Conservation (phyloP, 768 basidiomycete species). For the Mycena galopus region DNA sequence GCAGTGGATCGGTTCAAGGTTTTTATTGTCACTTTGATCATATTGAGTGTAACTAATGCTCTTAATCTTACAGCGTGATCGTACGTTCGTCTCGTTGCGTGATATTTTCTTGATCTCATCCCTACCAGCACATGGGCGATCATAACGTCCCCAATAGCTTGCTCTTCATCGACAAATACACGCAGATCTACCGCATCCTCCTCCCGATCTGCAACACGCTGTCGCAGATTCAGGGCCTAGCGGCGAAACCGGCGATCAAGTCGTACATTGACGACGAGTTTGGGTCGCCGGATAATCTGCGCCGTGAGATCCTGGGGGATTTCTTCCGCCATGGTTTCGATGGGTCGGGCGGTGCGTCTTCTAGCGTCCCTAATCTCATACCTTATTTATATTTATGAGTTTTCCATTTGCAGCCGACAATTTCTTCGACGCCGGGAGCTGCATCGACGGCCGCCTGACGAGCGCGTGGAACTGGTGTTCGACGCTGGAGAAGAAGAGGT, state of each 20-base stretch:
- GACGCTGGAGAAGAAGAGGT: constrained; percentile 87
- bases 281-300: constrained; percentile 78
- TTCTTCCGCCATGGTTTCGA: constrained; percentile 93
- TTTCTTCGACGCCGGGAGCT: constrained; percentile 89
- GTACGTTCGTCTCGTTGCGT: constrained; percentile 62
- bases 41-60: constrained; percentile 5
- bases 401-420: constrained; percentile 71
- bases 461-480: constrained; percentile 96
- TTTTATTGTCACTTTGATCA: background rate
- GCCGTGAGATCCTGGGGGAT: constrained; percentile 80
- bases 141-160: constrained; percentile 88
- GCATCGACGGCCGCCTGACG: constrained; percentile 87
- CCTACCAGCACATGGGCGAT: constrained; percentile 81
- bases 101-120: constrained; percentile 52
- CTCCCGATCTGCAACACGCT: constrained; percentile 89
- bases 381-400: background rate
- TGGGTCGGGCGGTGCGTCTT: constrained; percentile 70
- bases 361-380: background rate
- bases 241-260: constrained; percentile 75
- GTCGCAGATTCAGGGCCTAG: constrained; percentile 75
- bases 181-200: constrained; percentile 91
- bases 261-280: constrained; percentile 88
- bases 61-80: background rate
- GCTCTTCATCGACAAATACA: constrained; percentile 94
- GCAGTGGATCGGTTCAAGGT: constrained; percentile 78